Evolutionary conservation across 2,329 filamentous ascomycete genomes (phyloP), one percentile per base, ranked within the genome.

Genomic region (Cercospora nicotianae): DNA sequence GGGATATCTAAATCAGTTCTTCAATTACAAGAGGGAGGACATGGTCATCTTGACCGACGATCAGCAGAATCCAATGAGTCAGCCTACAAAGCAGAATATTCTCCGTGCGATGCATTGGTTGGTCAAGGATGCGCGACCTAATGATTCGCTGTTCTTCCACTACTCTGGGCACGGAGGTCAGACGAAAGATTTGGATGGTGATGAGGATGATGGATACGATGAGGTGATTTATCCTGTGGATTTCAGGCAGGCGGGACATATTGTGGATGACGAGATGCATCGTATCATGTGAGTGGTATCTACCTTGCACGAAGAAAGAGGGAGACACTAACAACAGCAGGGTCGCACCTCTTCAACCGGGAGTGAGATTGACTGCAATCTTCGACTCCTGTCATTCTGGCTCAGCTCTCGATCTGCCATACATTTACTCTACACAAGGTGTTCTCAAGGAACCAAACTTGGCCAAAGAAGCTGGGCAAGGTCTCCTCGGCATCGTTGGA

Each of bases 31-130:
- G 81, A 86, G 93, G 67, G 94, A 97, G 80, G 94, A 98, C 77
- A 98, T 98, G 94, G 94, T 98, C 20, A 90, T 95, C 70, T 86
- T 98, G 78, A 97, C 94, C 45, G 94, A 98, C 77, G 94, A 98
- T 78, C 94, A 97, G 82, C 93, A 97, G 79, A 97, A 97, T 75
- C 92, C 93, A 28, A 96, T 97, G 91, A 96, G 93, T 81, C 93
- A 97, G 81, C 94, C 94, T 8, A 97, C 93, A 5, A 97, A 97
- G 80, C 91, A 92, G 73, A 98, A 98, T 77, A 96, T 98, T 65
- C 81, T 98, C 42, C 88, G 94, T 63, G 94, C 94, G 31, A 98
- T 98, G 94, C 94, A 97, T 79, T 98, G 94, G 94, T 83, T 98
- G 20, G 93, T 97, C 67, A 97, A 97, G 81, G 94, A 97, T 77